These are phyloP conservation scores for Populus ilicifolia DNA, from an alignment of 345 rosid species.

Conservation along the genomic window DNA sequence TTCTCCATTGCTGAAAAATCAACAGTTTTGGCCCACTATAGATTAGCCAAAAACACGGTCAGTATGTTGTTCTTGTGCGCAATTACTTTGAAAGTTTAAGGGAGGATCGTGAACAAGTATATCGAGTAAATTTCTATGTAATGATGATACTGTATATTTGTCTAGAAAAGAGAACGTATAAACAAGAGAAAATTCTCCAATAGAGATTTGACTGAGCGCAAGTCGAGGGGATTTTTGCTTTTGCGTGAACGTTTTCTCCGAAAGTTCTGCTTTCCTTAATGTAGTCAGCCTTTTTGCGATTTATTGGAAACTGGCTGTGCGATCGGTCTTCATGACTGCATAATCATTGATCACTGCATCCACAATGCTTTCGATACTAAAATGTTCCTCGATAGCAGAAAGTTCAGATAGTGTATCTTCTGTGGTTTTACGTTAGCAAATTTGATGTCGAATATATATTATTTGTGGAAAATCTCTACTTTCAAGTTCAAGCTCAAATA, in stretches of 20 bases:
- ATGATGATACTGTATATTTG: neutral
- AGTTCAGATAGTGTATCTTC: neutral
- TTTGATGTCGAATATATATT: neutral
- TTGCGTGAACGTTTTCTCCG: neutral
- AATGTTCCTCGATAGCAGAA: no score
- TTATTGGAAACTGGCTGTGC: neutral
- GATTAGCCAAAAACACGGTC: no score
- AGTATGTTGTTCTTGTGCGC: no score
- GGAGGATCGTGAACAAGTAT: neutral
- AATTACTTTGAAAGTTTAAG: neutral
- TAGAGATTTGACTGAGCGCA: neutral
- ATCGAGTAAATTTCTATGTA: neutral
- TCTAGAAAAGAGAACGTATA: neutral
- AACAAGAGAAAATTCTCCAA: neutral
- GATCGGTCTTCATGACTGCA: neutral
- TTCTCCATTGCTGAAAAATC: no score
- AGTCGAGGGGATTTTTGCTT: neutral
- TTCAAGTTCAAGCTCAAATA: neutral
- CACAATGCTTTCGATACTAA: no score
- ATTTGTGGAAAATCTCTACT: neutral
- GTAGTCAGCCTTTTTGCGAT: neutral
- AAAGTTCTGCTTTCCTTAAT: neutral
- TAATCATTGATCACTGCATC: neutral
- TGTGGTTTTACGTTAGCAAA: neutral
- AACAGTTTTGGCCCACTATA: no score